A percentile compares a stretch with the other conserved stretches of the same genome.
Conservation (phyloP, 2,329 filamentous ascomycete species). For the Monosporascus sp. region DNA sequence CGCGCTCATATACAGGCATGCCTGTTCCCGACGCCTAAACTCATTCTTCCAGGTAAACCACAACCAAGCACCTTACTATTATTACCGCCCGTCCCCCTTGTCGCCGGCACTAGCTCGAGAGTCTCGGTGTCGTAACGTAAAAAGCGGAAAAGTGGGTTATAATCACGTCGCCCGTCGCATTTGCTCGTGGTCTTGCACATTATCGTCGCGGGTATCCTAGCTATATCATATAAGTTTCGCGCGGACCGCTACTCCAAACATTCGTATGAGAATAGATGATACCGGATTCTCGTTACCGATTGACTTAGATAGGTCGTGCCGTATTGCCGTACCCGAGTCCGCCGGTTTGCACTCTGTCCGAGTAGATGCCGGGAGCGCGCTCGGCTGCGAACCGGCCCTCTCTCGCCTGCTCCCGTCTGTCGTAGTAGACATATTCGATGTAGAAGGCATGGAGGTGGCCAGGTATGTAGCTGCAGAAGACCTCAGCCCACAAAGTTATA, state of each 20-base stretch:
- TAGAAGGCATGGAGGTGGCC: conserved; percentile 80
- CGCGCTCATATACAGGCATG: not conserved
- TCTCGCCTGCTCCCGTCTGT: conserved; percentile 59
- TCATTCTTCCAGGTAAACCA: not conserved
- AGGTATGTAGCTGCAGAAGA: conserved; percentile 55
- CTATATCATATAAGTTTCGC: not conserved
- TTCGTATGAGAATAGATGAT: too few species aligned
- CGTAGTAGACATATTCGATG: conserved; percentile 76
- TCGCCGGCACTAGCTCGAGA: not conserved
- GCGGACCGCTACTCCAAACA: conserved; percentile 1
- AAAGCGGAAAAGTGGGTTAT: not conserved
- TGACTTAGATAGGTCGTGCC: conserved; percentile 23
- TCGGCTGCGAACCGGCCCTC: conserved; percentile 48
- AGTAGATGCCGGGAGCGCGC: conserved; percentile 65
- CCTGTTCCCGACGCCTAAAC: not conserved
- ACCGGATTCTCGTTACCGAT: not conserved
- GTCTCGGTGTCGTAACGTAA: not conserved
- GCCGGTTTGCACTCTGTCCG: conserved; percentile 66
- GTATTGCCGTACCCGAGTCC: conserved; percentile 58
- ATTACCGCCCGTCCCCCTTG: not conserved
- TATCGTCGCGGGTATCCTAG: not conserved
- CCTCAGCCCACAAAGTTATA: not conserved
- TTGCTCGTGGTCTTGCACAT: too few species aligned
- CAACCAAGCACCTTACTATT: not conserved
- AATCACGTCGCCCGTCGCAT: not conserved